A percentile compares a stretch with the other conserved stretches of the same genome.
These are phyloP conservation scores for Sporisorium exsertum DNA, from an alignment of 1,284 basidiomycete genomes.

Conservation along the genomic window DNA sequence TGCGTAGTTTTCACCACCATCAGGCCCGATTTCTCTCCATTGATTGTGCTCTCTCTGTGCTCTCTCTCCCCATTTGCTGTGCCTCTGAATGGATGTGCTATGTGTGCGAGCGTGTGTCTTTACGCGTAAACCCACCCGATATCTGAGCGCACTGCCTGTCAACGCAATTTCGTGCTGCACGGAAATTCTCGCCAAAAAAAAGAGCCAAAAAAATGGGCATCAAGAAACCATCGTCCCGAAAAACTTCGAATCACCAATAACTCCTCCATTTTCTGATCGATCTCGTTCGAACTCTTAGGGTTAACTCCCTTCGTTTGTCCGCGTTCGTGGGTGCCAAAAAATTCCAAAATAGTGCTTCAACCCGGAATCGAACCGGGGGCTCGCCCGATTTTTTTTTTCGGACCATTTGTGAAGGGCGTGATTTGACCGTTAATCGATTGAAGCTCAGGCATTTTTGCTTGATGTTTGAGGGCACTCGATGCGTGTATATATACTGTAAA, in stretches of 20 bases:
- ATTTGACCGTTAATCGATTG: constrained; percentile 56
- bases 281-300: constrained; percentile 17
- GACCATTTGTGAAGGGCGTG: constrained; percentile 40
- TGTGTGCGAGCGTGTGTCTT: no score
- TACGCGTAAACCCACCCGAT: no score
- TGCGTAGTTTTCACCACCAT: no score
- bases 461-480: no score
- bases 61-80: no score
- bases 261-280: constrained; percentile 16
- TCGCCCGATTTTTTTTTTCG: constrained; percentile 17
- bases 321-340: constrained; percentile 8
- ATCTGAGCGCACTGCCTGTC: no score
- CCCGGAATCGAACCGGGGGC: constrained; percentile 54
- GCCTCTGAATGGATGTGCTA: no score
- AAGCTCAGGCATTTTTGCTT: constrained; percentile 5
- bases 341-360: constrained; percentile 19
- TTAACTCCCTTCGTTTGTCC: not conserved
- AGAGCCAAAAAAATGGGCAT: no score
- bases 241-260: constrained; percentile 8
- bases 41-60: no score
- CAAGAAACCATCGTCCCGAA: constrained; percentile 19
- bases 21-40: no score
- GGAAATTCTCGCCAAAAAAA: no score
- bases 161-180: no score
- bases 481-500: constrained; percentile 9